A percentile compares a stretch with the other conserved stretches of the same genome.
Conservation (phyloP, 352 stramenopile genomes). For the Globisporangium iwayamae region DNA sequence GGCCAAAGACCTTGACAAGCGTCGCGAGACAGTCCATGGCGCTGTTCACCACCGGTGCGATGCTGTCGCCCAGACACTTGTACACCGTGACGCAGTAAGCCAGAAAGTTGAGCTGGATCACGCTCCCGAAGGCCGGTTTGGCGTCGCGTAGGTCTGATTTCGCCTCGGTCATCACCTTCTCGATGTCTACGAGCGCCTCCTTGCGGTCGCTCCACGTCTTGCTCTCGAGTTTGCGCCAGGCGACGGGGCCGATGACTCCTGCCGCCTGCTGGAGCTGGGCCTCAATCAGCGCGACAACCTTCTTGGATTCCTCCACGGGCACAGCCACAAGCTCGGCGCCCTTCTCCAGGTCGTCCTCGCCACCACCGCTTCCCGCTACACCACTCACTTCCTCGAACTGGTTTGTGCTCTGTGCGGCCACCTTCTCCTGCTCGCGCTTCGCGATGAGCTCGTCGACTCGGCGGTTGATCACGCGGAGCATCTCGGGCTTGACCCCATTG, state of each 20-base stretch:
- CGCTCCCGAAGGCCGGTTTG: conserved; percentile 51
- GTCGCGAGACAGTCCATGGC: conserved; percentile 66
- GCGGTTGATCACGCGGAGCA: conserved; percentile 70
- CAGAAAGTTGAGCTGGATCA: conserved; percentile 61
- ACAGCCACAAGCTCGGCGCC: conserved; percentile 32
- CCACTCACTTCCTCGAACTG: conserved; percentile 33
- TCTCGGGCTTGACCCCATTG: conserved; percentile 60
- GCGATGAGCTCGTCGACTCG: conserved; percentile 68
- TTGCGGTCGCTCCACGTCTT: conserved; percentile 85
- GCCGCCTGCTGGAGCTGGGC: conserved; percentile 33
- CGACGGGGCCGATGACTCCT: conserved; percentile 53
- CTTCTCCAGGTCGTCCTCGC: conserved; percentile 26
- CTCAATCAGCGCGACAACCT: conserved; percentile 41
- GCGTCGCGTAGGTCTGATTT: conserved; percentile 71
- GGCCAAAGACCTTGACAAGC: conserved; percentile 71
- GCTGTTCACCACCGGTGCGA: conserved; percentile 72
- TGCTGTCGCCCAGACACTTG: conserved; percentile 54
- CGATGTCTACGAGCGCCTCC: conserved; percentile 70
- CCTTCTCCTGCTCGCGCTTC: conserved; percentile 36
- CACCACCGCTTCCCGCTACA: conserved; percentile 8
- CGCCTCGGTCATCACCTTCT: conserved; percentile 62
- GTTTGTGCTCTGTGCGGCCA: conserved; percentile 34
- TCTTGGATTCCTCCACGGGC: conserved; percentile 49
- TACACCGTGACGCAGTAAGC: conserved; percentile 63
- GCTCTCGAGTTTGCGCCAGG: conserved; percentile 74